Conservation (phyloP, 2,329 filamentous ascomycete genomes). For the Stagonosporopsis rhizophila region DNA sequence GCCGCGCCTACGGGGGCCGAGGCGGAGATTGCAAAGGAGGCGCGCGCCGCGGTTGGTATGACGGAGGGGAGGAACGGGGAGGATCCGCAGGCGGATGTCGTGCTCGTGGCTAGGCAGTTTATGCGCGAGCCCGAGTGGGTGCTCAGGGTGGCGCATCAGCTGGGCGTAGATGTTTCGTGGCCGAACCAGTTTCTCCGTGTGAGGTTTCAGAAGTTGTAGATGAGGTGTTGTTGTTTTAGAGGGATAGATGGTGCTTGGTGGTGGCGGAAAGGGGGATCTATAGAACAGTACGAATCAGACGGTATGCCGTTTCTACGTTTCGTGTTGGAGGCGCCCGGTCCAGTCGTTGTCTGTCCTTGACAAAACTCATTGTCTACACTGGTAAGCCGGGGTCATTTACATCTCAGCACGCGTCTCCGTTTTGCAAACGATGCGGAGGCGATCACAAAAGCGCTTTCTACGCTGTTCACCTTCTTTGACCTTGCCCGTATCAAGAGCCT, state of each 20-base stretch:
- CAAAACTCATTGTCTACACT: no score
- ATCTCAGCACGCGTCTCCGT: no score
- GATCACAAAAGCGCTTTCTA: no score
- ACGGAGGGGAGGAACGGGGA: slow-evolving; percentile 41
- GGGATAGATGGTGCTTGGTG: not conserved
- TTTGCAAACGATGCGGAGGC: no score
- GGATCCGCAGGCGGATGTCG: slow-evolving; percentile 55
- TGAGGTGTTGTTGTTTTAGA: not conserved
- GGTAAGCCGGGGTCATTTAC: no score
- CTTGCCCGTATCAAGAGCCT: no score
- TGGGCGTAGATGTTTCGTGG: slow-evolving; percentile 58
- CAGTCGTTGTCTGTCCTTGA: no score
- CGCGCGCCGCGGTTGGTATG: slow-evolving; percentile 42
- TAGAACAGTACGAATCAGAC: no score
- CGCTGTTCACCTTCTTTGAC: no score
- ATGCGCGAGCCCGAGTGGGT: slow-evolving; percentile 65
- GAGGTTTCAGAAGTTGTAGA: slow-evolving; percentile 40
- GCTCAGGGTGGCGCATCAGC: slow-evolving; percentile 57
- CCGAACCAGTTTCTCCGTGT: slow-evolving; percentile 56
- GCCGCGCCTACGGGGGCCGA: slow-evolving; percentile 26
- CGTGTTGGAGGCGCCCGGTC: no score
- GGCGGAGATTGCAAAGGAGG: slow-evolving; percentile 38
- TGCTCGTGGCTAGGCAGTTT: slow-evolving; percentile 62
- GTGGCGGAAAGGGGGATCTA: no score
- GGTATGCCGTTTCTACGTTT: no score